Evolutionary conservation across 2,329 filamentous ascomycete species (phyloP).

Genomic region (Biscogniauxia mediterranea): DNA sequence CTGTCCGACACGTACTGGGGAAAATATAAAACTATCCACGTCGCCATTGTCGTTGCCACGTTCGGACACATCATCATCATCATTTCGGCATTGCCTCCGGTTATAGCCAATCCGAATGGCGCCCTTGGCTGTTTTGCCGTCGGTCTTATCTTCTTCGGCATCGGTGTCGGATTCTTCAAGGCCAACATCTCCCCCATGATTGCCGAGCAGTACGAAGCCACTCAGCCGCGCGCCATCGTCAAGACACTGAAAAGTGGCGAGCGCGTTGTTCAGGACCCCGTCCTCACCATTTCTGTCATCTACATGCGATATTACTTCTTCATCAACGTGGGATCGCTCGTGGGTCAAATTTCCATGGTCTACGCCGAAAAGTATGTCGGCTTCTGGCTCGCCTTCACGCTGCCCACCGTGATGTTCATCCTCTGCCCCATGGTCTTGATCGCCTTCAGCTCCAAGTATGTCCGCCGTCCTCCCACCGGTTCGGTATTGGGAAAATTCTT

Average conservation of each 20-base stretch:
- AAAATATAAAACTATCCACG: slow-evolving; percentile 70
- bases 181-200: slow-evolving; percentile 64
- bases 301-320: slow-evolving; percentile 67
- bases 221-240: slow-evolving; percentile 49
- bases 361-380: slow-evolving; percentile 74
- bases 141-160: slow-evolving; percentile 59
- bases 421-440: slow-evolving; percentile 60
- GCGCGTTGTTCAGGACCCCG: slow-evolving; percentile 60
- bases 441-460: slow-evolving; percentile 60
- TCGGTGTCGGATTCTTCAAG: slow-evolving; percentile 67
- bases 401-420: slow-evolving; percentile 66
- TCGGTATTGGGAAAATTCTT: slow-evolving; percentile 51
- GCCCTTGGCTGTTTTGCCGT: slow-evolving; percentile 41
- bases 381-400: slow-evolving; percentile 69
- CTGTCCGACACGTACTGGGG: slow-evolving; percentile 70
- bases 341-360: slow-evolving; percentile 63
- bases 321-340: slow-evolving; percentile 65
- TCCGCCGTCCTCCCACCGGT: slow-evolving; percentile 49
- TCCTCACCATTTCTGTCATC: slow-evolving; percentile 45
- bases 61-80: slow-evolving; percentile 60
- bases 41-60: slow-evolving; percentile 47
- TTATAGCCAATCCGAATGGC: slow-evolving; percentile 51
- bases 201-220: slow-evolving; percentile 54
- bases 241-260: slow-evolving; percentile 50
- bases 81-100: slow-evolving; percentile 54